A percentile compares a stretch with the other conserved stretches of the same genome.
phyloP scores from a whole-genome alignment of 2,329 filamentous ascomycete species.

The Paracoccidioides lutzii region DNA sequence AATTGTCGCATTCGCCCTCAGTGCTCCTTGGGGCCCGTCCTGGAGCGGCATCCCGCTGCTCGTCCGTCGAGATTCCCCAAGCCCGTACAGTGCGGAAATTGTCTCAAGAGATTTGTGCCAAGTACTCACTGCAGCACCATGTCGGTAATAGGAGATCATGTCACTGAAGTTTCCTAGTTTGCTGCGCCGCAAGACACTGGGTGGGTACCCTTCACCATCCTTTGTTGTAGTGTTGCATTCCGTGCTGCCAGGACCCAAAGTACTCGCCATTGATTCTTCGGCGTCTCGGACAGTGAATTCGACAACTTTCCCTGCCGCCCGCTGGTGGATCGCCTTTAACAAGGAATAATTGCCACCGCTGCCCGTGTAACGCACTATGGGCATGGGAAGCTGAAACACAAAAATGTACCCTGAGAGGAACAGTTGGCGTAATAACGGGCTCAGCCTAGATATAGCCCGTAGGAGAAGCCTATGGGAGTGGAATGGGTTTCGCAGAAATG shows the following conservation, averaged over 20 bases:
- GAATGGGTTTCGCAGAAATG: constrained; percentile 33
- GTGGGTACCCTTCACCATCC: constrained; percentile 26
- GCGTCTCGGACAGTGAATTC: constrained; percentile 23
- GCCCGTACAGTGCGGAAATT: constrained; percentile 35
- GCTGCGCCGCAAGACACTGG: constrained; percentile 29
- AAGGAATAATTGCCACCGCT: constrained; percentile 39
- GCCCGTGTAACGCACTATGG: constrained; percentile 33
- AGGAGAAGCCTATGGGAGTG: constrained; percentile 33
- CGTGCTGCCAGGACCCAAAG: constrained; percentile 36
- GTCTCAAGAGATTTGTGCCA: constrained; percentile 43
- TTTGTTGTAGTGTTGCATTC: constrained; percentile 30
- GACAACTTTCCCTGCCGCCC: constrained; percentile 23
- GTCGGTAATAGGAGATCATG: constrained; percentile 42
- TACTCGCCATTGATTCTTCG: constrained; percentile 39
- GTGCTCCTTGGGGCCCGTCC: constrained; percentile 32
- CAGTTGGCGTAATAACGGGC: constrained; percentile 38
- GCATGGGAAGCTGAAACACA: constrained; percentile 38
- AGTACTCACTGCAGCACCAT: constrained; percentile 31
- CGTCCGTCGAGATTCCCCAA: constrained; percentile 23
- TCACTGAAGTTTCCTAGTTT: constrained; percentile 36
- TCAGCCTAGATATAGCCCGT: constrained; percentile 32
- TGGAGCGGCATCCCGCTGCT: constrained; percentile 33
- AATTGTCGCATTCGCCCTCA: constrained; percentile 41
- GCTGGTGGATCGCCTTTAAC: constrained; percentile 30
- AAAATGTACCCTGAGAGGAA: constrained; percentile 43